These are phyloP conservation scores for Cryptococcus amylolentus DNA, from an alignment of 1,284 basidiomycete species.

Conservation along the genomic window DNA sequence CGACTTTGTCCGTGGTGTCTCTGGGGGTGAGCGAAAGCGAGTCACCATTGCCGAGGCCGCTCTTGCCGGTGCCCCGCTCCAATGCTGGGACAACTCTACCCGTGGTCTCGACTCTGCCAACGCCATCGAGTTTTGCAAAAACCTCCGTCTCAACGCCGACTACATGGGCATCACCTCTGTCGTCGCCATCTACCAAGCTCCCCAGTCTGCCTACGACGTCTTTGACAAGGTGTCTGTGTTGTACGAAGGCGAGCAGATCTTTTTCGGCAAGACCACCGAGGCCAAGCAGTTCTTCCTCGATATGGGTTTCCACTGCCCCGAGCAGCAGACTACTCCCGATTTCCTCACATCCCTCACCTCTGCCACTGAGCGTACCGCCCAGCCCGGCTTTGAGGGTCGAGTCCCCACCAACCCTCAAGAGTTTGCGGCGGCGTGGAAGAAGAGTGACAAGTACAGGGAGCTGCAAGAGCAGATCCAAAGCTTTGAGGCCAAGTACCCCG, in stretches of 20 bases:
- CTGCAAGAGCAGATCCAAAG: constrained; percentile 46
- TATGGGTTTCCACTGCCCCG: constrained; percentile 65
- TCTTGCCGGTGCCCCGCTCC: constrained; percentile 43
- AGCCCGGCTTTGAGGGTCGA: constrained; percentile 52
- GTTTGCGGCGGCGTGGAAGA: constrained; percentile 52
- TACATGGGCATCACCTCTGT: constrained; percentile 45
- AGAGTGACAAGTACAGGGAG: constrained; percentile 38
- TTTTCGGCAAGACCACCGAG: constrained; percentile 67
- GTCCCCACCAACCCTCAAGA: constrained; percentile 63
- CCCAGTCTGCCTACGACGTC: constrained; percentile 53
- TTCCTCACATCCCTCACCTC: constrained; percentile 64
- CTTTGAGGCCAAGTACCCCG: constrained; percentile 47
- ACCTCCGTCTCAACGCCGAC: constrained; percentile 53
- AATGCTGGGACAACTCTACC: constrained; percentile 54
- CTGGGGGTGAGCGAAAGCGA: constrained; percentile 54
- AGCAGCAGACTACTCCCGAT: constrained; percentile 53
- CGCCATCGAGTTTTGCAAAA: constrained; percentile 56
- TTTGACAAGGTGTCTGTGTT: constrained; percentile 74
- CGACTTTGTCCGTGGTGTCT: constrained; percentile 53
- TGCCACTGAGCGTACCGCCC: constrained; percentile 57
- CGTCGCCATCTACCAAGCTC: constrained; percentile 54
- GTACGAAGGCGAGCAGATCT: constrained; percentile 77
- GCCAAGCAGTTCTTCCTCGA: constrained; percentile 74
- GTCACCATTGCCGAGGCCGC: constrained; percentile 55
- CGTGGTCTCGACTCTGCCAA: constrained; percentile 58